phyloP scores from a whole-genome alignment of 1,284 basidiomycete species.

The Mycena citricolor region DNA sequence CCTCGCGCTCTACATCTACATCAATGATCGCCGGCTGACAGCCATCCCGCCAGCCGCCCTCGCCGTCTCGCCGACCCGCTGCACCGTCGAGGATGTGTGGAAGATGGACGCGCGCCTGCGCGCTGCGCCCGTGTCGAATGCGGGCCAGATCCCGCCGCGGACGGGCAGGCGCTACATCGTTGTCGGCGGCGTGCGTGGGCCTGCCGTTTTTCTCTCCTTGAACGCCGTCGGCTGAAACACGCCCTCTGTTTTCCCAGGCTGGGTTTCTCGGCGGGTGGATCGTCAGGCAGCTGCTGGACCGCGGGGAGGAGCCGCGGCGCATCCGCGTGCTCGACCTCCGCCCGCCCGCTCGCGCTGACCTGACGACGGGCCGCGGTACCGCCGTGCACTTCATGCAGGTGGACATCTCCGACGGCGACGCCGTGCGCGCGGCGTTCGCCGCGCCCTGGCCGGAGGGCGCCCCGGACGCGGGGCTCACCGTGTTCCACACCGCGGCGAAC shows the following conservation, averaged over 20 bases:
- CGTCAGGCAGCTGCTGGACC: slow-evolving; percentile 58
- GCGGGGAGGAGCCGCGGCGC: slow-evolving; percentile 63
- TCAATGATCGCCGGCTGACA: slow-evolving; percentile 16
- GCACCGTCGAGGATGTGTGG: slow-evolving; percentile 15
- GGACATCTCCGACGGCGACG: slow-evolving; percentile 53
- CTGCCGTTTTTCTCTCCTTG: not conserved
- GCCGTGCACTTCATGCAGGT: slow-evolving; percentile 57
- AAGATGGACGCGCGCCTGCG: slow-evolving; percentile 9
- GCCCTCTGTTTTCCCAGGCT: slow-evolving; percentile 38
- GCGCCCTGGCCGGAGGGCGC: slow-evolving; percentile 53
- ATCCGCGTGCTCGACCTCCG: slow-evolving; percentile 72
- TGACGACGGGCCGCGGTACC: slow-evolving; percentile 46
- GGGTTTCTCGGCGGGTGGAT: slow-evolving; percentile 79
- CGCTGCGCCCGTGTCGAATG: slow-evolving; percentile 33
- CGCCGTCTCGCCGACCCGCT: slow-evolving; percentile 11
- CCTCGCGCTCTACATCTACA: slow-evolving; percentile 11
- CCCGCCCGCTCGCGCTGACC: slow-evolving; percentile 51
- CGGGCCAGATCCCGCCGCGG: slow-evolving; percentile 42
- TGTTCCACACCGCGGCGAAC: slow-evolving; percentile 73
- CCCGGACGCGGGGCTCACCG: slow-evolving; percentile 46
- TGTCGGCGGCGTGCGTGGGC: slow-evolving; percentile 49
- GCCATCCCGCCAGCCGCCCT: slow-evolving; percentile 7
- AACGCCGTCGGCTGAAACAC: not conserved
- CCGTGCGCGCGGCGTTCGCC: slow-evolving; percentile 60
- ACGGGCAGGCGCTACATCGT: slow-evolving; percentile 59